These are phyloP conservation scores for Aspergillus conjunctus DNA, from an alignment of 495 filamentous ascomycete genomes.

Conservation along the genomic window DNA sequence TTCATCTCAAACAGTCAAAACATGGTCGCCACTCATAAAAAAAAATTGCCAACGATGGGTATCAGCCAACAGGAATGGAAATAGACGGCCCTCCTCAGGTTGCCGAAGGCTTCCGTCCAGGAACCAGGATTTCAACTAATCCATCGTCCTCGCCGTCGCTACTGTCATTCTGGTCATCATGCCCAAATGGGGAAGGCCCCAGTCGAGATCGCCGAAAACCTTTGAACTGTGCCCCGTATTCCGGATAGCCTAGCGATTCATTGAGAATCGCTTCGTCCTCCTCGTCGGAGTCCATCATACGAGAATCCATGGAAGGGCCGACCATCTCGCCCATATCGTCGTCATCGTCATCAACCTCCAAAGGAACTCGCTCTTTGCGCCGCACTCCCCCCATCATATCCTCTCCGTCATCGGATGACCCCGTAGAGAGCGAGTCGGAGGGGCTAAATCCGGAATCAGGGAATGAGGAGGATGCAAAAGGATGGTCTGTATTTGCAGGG, in stretches of 20 bases:
- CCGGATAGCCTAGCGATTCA: slow-evolving; percentile 48
- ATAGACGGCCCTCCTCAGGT: slow-evolving; percentile 2
- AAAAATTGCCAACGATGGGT: neutral
- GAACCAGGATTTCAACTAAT: slow-evolving; percentile 51
- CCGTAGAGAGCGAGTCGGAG: slow-evolving; percentile 44
- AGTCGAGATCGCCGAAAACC: slow-evolving; percentile 36
- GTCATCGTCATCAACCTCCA: slow-evolving; percentile 53
- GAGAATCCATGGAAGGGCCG: slow-evolving; percentile 39
- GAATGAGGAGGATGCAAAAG: slow-evolving; percentile 41
- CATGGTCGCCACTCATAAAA: slow-evolving; percentile 8
- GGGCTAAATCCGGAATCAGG: slow-evolving; percentile 47
- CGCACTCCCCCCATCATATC: slow-evolving; percentile 36
- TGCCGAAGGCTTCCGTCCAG: slow-evolving; percentile 43
- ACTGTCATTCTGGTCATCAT: slow-evolving; percentile 47
- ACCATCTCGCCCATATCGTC: slow-evolving; percentile 56
- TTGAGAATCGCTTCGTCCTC: slow-evolving; percentile 54
- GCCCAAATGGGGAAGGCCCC: slow-evolving; percentile 42
- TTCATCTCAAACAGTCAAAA: slow-evolving; percentile 18
- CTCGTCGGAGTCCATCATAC: slow-evolving; percentile 49
- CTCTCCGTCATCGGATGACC: slow-evolving; percentile 47
- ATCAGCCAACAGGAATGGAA: slow-evolving; percentile 4
- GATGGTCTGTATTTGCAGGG: slow-evolving; percentile 29
- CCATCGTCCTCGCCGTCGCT: slow-evolving; percentile 53
- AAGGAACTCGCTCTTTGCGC: slow-evolving; percentile 44
- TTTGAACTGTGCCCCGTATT: slow-evolving; percentile 41